Conservation (phyloP, 495 filamentous ascomycete species). For the Aspergillus nidulans region DNA sequence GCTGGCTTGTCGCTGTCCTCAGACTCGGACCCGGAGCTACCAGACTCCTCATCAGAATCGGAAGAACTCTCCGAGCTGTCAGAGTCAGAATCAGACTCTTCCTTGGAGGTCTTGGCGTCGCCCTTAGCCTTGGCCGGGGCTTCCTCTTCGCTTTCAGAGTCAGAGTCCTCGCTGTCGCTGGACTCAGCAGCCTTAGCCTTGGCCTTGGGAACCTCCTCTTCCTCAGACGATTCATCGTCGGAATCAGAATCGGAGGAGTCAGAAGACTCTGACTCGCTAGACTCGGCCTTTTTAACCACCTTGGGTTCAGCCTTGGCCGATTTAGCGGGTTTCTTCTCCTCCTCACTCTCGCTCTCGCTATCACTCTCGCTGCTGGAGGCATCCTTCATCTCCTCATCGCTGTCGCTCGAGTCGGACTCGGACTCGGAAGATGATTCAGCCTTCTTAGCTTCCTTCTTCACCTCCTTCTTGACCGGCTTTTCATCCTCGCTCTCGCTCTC, state of each 20-base stretch:
- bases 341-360: slow-evolving; percentile 33
- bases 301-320: slow-evolving; percentile 23
- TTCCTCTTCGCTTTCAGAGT: slow-evolving; percentile 30
- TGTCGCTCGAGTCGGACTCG: slow-evolving; percentile 30
- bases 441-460: not conserved
- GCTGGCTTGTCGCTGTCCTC: slow-evolving; percentile 44
- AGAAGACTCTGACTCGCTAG: slow-evolving; percentile 23
- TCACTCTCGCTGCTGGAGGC: slow-evolving; percentile 26
- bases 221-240: slow-evolving; percentile 23
- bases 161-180: slow-evolving; percentile 26
- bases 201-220: slow-evolving; percentile 35
- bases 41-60: slow-evolving; percentile 32
- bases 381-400: slow-evolving; percentile 33
- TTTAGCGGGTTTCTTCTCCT: slow-evolving; percentile 34
- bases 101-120: slow-evolving; percentile 4
- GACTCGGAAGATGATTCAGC: slow-evolving; percentile 33
- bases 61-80: slow-evolving; percentile 23
- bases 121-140: slow-evolving; percentile 26
- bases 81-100: not conserved
- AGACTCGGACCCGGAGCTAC: slow-evolving; percentile 47
- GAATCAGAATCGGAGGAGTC: slow-evolving; percentile 30
- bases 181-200: slow-evolving; percentile 30
- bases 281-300: slow-evolving; percentile 21
- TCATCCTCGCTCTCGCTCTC: slow-evolving; percentile 36
- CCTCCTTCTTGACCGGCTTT: slow-evolving; percentile 34